Conservation (phyloP, 768 basidiomycete species). For the Tylopilus intermedius region DNA sequence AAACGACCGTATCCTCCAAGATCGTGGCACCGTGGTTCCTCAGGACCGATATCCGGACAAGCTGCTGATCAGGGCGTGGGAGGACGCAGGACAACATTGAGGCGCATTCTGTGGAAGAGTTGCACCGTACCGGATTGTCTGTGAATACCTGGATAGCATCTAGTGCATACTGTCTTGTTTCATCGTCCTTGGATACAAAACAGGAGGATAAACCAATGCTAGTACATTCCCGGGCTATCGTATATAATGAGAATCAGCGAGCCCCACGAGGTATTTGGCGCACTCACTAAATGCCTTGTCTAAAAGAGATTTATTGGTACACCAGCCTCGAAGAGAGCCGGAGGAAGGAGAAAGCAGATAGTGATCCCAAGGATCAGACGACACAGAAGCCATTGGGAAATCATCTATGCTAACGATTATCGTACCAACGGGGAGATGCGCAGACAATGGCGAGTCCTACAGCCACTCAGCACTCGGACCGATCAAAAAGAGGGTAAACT, state of each 20-base stretch:
- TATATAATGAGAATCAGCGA: not conserved
- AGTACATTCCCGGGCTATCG: slow-evolving; percentile 10
- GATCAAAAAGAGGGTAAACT: slow-evolving; percentile 20
- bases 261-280: not conserved
- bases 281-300: slow-evolving; percentile 15
- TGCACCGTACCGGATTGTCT: slow-evolving; percentile 36
- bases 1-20: slow-evolving; percentile 48
- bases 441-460: slow-evolving; percentile 59
- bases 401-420: slow-evolving; percentile 69
- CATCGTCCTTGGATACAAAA: slow-evolving; percentile 36
- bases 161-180: slow-evolving; percentile 41
- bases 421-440: slow-evolving; percentile 51
- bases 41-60: slow-evolving; percentile 53
- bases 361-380: slow-evolving; percentile 40
- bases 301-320: slow-evolving; percentile 39
- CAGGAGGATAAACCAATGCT: slow-evolving; percentile 31
- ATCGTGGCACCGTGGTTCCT: not conserved
- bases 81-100: slow-evolving; percentile 46
- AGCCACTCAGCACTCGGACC: slow-evolving; percentile 4
- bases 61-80: slow-evolving; percentile 44
- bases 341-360: slow-evolving; percentile 34
- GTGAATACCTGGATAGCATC: slow-evolving; percentile 54
- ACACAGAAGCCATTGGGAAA: slow-evolving; percentile 33
- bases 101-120: slow-evolving; percentile 32
- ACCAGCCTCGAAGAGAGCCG: slow-evolving; percentile 52